phyloP scores from a whole-genome alignment of 371 early-diverging fungal species.

The Umbelopsis sp. region DNA sequence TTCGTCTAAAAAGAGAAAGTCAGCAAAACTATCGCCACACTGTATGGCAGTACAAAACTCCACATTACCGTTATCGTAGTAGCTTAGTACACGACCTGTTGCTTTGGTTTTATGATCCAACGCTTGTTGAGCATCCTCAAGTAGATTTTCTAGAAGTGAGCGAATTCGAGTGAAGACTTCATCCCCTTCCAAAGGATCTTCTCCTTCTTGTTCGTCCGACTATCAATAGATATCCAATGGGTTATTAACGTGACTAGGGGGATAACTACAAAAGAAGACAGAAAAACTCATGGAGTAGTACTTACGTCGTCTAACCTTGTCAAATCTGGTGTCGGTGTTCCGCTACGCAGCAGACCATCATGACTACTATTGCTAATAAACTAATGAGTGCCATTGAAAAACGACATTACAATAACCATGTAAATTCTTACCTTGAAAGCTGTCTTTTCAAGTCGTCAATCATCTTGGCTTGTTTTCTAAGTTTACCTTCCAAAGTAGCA shows the following conservation, averaged over 20 bases:
- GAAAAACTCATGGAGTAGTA: background rate
- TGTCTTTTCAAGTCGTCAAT: slow-evolving; percentile 48
- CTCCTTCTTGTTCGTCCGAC: slow-evolving; percentile 11
- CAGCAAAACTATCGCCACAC: background rate
- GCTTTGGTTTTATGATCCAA: slow-evolving; percentile 7
- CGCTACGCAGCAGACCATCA: background rate
- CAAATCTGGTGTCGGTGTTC: slow-evolving; percentile 4
- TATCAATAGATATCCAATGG: background rate
- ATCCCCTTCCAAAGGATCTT: slow-evolving; percentile 2
- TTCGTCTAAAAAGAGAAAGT: background rate
- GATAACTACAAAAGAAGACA: too few species aligned
- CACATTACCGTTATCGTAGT: background rate
- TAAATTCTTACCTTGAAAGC: slow-evolving; percentile 39
- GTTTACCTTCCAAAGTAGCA: slow-evolving; percentile 43
- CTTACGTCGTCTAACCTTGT: slow-evolving; percentile 12
- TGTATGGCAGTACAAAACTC: background rate
- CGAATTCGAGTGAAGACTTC: background rate
- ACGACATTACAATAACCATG: background rate
- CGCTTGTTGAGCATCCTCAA: background rate
- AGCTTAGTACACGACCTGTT: slow-evolving; percentile 2
- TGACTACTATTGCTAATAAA: background rate
- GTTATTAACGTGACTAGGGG: too few species aligned
- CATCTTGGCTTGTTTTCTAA: slow-evolving; percentile 45
- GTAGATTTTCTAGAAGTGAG: background rate
- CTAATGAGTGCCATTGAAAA: background rate